Base-by-base conservation (phyloP, 139 green algal genomes). In the Dunaliella primolecta region DNA sequence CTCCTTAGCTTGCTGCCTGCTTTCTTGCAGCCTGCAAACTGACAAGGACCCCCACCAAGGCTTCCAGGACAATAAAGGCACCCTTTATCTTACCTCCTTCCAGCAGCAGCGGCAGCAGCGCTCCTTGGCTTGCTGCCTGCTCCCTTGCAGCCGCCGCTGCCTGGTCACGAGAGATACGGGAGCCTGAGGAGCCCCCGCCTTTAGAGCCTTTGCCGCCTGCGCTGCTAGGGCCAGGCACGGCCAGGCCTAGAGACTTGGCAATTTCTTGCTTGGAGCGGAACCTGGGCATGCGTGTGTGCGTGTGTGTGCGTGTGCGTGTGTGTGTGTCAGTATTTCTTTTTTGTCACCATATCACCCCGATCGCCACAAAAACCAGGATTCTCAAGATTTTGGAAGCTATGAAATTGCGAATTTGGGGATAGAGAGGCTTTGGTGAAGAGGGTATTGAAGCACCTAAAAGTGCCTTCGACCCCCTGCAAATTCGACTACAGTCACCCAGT, bases 261-360 rank as follows among this genome's bases (percentile, higher is more conserved):
- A 80, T 33, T 11, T 80, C 75, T 33, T 80, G 75, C 30, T 33
- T 32, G 21, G 75, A 80, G n/a, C 75, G 29, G 75, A 80, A 80
- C 33, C 75, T 64, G 46, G 46, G 46, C 46, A 64, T 7, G 15
- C 46, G 46, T 64, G 46, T 64, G 46, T 64, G 46, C 7, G 46
- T 64, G 46, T 64, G 46, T 64, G 46, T 64, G 46, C 15, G 46
- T 64, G 46, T 64, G 46, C 15, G 46, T 64, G 46, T 64, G 46
- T 64, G 46, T 64, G n/a, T n/a, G n/a, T n/a, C n/a, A n/a, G n/a
- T n/a, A n/a, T n/a, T n/a, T n/a, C n/a, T n/a, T n/a, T n/a, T n/a
- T n/a, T n/a, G n/a, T n/a, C n/a, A n/a, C n/a, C n/a, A n/a, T n/a
- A n/a, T n/a, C n/a, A n/a, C n/a, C n/a, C n/a, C n/a, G n/a, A n/a